Conservation (phyloP, 768 basidiomycete genomes). For the Chiua virens region DNA sequence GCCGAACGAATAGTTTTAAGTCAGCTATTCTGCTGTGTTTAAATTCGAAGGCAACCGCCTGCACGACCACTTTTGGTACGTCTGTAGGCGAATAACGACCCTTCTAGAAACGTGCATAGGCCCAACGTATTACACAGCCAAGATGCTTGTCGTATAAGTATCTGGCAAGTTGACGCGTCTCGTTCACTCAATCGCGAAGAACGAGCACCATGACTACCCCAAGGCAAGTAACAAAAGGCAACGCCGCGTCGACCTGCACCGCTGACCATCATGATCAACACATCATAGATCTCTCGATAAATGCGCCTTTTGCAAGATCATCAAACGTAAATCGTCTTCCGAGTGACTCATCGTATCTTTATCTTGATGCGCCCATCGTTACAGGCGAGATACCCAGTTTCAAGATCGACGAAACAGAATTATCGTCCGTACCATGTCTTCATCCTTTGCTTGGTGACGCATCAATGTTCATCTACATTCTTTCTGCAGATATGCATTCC, state of each 20-base stretch:
- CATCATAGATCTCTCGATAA: conserved; percentile 47
- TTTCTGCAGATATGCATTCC: conserved; percentile 68
- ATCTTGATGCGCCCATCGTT: background rate
- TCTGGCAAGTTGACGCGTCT: too few species aligned
- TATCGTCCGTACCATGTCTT: conserved; percentile 51
- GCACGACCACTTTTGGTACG: too few species aligned
- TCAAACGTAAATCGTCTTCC: conserved; percentile 57
- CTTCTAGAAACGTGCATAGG: too few species aligned
- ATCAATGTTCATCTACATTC: background rate
- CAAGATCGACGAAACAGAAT: conserved; percentile 75
- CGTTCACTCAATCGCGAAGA: too few species aligned
- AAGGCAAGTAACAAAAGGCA: conserved; percentile 7
- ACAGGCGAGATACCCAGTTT: conserved; percentile 84
- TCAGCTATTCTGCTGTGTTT: too few species aligned
- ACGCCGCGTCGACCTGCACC: background rate
- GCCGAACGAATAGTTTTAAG: too few species aligned
- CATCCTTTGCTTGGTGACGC: too few species aligned
- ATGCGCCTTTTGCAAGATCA: conserved; percentile 93
- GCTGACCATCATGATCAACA: background rate
- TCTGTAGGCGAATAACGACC: too few species aligned
- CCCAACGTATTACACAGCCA: too few species aligned
- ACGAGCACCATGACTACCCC: conserved; percentile 1
- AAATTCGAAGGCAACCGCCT: too few species aligned
- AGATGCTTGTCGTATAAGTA: too few species aligned
- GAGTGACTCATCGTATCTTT: too few species aligned